Percentiles rank a stretch among this genome's conserved stretches.
These are phyloP conservation scores for Phialophora tarda DNA, from an alignment of 2,329 filamentous ascomycete species.

Conservation along the genomic window DNA sequence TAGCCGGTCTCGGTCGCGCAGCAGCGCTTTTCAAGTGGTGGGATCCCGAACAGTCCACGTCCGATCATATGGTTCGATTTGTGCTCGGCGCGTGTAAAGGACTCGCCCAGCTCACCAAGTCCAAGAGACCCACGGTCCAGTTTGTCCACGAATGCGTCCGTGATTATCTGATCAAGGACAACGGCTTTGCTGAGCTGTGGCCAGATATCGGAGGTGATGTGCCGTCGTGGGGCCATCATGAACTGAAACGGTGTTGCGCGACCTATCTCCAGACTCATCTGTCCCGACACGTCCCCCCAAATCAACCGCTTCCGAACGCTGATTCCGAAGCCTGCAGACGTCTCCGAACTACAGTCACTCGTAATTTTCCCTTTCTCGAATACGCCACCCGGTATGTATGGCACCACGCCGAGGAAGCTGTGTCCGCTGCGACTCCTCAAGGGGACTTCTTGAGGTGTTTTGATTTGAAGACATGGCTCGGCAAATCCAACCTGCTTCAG, in stretches of 20 bases:
- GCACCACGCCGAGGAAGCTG: constrained; percentile 42
- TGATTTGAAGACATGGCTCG: constrained; percentile 42
- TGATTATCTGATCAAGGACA: constrained; percentile 50
- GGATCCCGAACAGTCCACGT: constrained; percentile 36
- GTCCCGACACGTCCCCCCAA: constrained; percentile 10
- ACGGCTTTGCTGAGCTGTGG: constrained; percentile 44
- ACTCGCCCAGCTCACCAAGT: constrained; percentile 44
- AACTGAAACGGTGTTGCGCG: constrained; percentile 53
- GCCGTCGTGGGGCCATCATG: constrained; percentile 49
- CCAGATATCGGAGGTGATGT: constrained; percentile 45
- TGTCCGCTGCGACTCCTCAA: constrained; percentile 31
- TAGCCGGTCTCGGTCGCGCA: constrained; percentile 40
- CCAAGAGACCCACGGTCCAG: constrained; percentile 49
- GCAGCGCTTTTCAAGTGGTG: constrained; percentile 32
- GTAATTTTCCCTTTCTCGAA: constrained; percentile 53
- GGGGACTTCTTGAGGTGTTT: constrained; percentile 41
- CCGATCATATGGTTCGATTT: constrained; percentile 43
- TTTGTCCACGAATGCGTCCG: constrained; percentile 53
- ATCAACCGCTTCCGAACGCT: constrained; percentile 31
- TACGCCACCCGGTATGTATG: constrained; percentile 43
- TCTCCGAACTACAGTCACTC: constrained; percentile 34
- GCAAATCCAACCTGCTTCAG: constrained; percentile 45
- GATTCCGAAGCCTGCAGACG: constrained; percentile 28
- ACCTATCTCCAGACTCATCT: constrained; percentile 47
- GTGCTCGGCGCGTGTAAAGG: constrained; percentile 58